These are phyloP conservation scores for Papilionanthe hybrid DNA, from an alignment of 116 monocot genomes.

Conservation along the genomic window DNA sequence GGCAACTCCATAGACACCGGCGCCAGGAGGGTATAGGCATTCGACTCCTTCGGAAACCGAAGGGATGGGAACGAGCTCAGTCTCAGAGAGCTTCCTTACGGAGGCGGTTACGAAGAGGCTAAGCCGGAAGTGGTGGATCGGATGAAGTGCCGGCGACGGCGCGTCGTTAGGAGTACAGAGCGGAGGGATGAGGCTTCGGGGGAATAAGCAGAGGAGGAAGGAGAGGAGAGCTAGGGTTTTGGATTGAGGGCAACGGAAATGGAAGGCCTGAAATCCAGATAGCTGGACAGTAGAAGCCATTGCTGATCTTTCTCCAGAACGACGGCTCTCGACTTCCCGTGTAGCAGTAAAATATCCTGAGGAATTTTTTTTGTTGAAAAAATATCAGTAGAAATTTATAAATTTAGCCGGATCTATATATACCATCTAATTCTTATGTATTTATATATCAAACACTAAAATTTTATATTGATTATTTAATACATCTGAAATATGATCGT, in stretches of 20 bases:
- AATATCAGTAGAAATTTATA: too few relatives aligned
- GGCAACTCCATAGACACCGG: conserved; percentile 52
- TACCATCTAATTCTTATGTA: too few relatives aligned
- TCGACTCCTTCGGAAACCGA: conserved; percentile 16
- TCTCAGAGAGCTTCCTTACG: conserved; percentile 35
- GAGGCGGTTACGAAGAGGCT: conserved; percentile 1
- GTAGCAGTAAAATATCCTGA: too few relatives aligned
- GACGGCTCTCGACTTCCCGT: too few relatives aligned
- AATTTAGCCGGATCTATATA: too few relatives aligned
- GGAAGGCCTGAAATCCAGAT: background rate
- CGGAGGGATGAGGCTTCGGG: background rate
- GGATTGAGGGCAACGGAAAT: background rate
- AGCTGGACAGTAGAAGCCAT: conserved; percentile 18
- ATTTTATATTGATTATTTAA: too few relatives aligned
- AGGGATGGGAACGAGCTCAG: conserved; percentile 25
- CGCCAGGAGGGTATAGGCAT: conserved; percentile 18
- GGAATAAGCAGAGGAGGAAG: background rate
- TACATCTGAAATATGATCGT: too few relatives aligned
- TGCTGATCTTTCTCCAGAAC: background rate
- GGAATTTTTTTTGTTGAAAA: too few relatives aligned
- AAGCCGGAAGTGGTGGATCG: background rate
- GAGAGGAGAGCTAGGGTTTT: conserved; percentile 8
- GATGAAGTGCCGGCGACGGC: background rate
- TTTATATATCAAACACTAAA: too few relatives aligned
- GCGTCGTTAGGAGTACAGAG: background rate